phyloP scores from a whole-genome alignment of 108 stramenopile species.

The Aurantiochytrium sp. region DNA sequence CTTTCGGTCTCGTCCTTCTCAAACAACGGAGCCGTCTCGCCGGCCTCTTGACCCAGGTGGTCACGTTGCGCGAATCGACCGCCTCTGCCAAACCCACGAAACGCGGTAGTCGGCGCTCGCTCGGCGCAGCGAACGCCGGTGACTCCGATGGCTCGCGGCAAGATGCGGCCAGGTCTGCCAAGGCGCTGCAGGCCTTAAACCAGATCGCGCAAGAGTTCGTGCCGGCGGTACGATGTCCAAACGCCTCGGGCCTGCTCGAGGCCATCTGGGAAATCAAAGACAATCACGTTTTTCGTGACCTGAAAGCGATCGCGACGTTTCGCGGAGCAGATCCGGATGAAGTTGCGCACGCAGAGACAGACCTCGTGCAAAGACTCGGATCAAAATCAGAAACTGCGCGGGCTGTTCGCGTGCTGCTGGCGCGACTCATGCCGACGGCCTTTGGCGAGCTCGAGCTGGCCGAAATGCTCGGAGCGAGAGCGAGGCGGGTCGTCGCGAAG shows the following conservation, averaged over 20 bases:
- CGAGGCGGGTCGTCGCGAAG: background rate
- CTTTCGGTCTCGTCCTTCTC: background rate
- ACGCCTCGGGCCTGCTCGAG: background rate
- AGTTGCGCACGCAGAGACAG: background rate
- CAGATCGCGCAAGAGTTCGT: constrained; percentile 9
- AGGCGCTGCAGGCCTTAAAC: background rate
- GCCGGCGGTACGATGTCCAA: background rate
- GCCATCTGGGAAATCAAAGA: background rate
- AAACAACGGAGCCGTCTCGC: background rate
- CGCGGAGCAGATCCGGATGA: background rate
- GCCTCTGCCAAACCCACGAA: too few relatives aligned
- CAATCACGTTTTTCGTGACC: background rate
- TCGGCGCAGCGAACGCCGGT: background rate
- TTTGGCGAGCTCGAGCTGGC: background rate
- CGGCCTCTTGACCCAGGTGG: background rate
- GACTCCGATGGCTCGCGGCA: background rate
- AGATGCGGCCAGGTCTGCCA: background rate
- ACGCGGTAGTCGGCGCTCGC: background rate
- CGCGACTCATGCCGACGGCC: background rate
- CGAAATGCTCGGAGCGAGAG: background rate
- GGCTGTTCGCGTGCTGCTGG: background rate
- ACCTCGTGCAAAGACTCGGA: background rate
- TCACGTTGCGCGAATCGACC: background rate
- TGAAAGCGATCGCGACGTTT: background rate
- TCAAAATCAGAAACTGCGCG: background rate